Percentiles rank a stretch among this genome's conserved stretches.
phyloP scores from a whole-genome alignment of 2,329 filamentous ascomycete genomes.

The Colletotrichum neosansevieriae region DNA sequence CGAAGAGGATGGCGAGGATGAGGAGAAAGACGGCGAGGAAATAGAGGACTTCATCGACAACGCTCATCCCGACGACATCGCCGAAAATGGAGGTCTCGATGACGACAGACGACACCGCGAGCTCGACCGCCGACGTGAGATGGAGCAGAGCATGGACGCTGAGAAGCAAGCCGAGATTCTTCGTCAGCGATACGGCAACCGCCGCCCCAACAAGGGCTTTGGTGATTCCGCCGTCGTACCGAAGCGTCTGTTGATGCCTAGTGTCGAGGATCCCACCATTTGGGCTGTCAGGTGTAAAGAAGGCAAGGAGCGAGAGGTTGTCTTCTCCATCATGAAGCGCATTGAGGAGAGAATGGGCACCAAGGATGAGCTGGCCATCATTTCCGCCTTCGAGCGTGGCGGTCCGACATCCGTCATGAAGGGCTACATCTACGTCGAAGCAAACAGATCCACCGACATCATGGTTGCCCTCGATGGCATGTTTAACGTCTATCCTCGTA shows the following conservation, averaged over 20 bases:
- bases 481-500: slow-evolving; percentile 89
- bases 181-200: slow-evolving; percentile 88
- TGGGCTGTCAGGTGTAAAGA: slow-evolving; percentile 95
- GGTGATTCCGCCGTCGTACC: slow-evolving; percentile 83
- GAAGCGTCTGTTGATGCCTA: slow-evolving; percentile 87
- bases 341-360: slow-evolving; percentile 83
- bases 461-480: slow-evolving; percentile 85
- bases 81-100: slow-evolving; percentile 81
- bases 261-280: slow-evolving; percentile 94
- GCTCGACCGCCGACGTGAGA: slow-evolving; percentile 90
- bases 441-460: slow-evolving; percentile 87
- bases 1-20: slow-evolving; percentile 87
- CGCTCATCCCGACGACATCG: slow-evolving; percentile 89
- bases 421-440: slow-evolving; percentile 96
- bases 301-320: slow-evolving; percentile 93
- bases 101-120: slow-evolving; percentile 95
- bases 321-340: slow-evolving; percentile 89
- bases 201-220: slow-evolving; percentile 72
- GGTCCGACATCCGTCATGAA: slow-evolving; percentile 84
- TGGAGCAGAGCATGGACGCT: slow-evolving; percentile 88
- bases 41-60: slow-evolving; percentile 88
- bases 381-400: slow-evolving; percentile 91
- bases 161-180: slow-evolving; percentile 92
- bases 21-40: slow-evolving; percentile 88
- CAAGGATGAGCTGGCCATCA: slow-evolving; percentile 85